These are phyloP conservation scores for Laburnicola sp. DNA, from an alignment of 2,329 filamentous ascomycete species.

Conservation along the genomic window DNA sequence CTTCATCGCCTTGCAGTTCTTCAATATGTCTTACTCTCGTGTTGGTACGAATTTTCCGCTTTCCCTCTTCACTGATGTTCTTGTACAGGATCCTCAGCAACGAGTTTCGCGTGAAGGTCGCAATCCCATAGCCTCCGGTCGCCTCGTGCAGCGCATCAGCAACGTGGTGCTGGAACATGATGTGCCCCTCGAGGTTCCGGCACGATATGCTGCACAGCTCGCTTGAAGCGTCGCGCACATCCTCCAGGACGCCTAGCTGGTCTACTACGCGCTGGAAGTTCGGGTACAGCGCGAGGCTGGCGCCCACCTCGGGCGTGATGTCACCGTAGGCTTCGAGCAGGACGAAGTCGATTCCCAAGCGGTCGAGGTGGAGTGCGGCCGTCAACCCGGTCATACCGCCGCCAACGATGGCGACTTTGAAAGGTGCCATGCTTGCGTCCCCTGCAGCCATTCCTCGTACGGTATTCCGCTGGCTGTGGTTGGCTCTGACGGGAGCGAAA, in stretches of 20 bases:
- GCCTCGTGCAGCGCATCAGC: no score
- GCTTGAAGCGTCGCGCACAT: constrained; percentile 4
- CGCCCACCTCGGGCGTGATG: constrained; percentile 25
- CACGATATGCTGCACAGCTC: not conserved
- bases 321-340: constrained; percentile 28
- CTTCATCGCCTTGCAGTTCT: constrained; percentile 7
- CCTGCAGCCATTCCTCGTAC: no score
- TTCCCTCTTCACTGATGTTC: no score
- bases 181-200: not conserved
- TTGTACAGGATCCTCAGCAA: no score
- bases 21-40: constrained; percentile 19
- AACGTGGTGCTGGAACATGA: not conserved
- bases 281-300: constrained; percentile 27
- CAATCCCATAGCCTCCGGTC: no score
- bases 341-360: constrained; percentile 26
- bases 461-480: no score
- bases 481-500: no score
- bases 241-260: constrained; percentile 25
- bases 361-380: constrained; percentile 24
- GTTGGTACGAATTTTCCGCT: no score
- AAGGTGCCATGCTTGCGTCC: no score
- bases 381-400: constrained; percentile 25
- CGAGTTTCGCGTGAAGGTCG: no score
- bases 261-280: constrained; percentile 26
- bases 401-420: constrained; percentile 22